Conservation (phyloP, 768 basidiomycete genomes). For the Tulasnella sp. region DNA sequence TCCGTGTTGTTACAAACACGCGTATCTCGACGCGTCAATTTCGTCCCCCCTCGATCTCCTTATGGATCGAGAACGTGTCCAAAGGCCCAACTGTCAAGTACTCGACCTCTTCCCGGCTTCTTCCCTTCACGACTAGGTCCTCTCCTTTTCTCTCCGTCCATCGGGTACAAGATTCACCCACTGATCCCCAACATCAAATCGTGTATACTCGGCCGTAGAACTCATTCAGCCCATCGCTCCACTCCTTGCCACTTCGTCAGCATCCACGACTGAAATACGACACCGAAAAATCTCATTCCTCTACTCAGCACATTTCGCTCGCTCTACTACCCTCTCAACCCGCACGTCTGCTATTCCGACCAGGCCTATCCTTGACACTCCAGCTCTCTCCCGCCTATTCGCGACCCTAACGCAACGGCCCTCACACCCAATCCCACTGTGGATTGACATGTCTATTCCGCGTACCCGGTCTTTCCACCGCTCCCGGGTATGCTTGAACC, state of each 20-base stretch:
- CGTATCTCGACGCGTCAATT: too few relatives aligned
- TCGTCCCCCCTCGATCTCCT: too few relatives aligned
- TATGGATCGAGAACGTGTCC: not conserved
- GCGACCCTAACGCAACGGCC: not conserved
- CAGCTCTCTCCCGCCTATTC: conserved; percentile 34
- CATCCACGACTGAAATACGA: conserved; percentile 25
- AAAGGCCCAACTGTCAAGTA: not conserved
- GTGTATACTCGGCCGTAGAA: conserved; percentile 28
- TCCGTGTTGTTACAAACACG: not conserved
- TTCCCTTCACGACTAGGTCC: not conserved
- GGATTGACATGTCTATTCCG: conserved; percentile 23
- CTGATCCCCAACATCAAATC: not conserved
- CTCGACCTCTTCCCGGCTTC: not conserved
- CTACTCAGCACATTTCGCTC: conserved; percentile 16
- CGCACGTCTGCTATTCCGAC: conserved; percentile 23
- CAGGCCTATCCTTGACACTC: conserved; percentile 32
- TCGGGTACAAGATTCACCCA: too few relatives aligned
- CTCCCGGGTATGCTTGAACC: not conserved
- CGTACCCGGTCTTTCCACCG: not conserved
- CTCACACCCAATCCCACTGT: conserved; percentile 28
- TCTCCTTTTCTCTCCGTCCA: not conserved
- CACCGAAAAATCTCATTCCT: conserved; percentile 12
- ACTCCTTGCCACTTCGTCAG: conserved; percentile 6
- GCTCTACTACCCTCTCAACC: conserved; percentile 24
- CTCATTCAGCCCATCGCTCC: conserved; percentile 35